A percentile compares a stretch with the other conserved stretches of the same genome.
Evolutionary conservation across 129 eudicot genomes (phyloP).

Genomic region (Silybum marianum): DNA sequence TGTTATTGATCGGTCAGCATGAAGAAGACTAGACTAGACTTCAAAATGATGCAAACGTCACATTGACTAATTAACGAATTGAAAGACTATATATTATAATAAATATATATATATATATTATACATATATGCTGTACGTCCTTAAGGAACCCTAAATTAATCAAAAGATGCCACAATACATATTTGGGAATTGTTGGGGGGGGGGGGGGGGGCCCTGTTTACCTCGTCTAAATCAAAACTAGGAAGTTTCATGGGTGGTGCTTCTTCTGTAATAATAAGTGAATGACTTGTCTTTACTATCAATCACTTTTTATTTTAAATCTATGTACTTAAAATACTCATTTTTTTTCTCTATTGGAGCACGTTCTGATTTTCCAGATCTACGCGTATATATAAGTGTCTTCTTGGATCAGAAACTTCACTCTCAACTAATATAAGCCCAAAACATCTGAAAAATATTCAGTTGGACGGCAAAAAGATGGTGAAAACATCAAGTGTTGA

Average conservation of each 20-base stretch:
- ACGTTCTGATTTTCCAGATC: neutral
- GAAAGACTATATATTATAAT: neutral
- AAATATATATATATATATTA: too few species aligned
- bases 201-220: neutral
- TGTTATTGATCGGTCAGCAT: neutral
- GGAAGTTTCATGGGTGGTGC: neutral
- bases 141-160: neutral
- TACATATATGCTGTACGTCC: neutral
- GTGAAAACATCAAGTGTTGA: slow-evolving; percentile 37
- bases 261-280: neutral
- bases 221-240: neutral
- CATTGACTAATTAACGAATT: neutral
- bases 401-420: neutral
- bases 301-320: neutral
- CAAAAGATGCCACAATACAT: neutral
- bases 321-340: neutral
- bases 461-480: slow-evolving; percentile 27
- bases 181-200: too few species aligned
- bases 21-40: neutral
- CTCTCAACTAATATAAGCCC: neutral
- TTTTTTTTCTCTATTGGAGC: neutral
- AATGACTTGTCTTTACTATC: neutral
- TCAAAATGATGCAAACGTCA: neutral
- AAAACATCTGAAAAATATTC: neutral
- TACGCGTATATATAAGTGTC: neutral